These are phyloP conservation scores for Orbilia oligospora DNA, from an alignment of 2,329 filamentous ascomycete genomes.

Conservation along the genomic window DNA sequence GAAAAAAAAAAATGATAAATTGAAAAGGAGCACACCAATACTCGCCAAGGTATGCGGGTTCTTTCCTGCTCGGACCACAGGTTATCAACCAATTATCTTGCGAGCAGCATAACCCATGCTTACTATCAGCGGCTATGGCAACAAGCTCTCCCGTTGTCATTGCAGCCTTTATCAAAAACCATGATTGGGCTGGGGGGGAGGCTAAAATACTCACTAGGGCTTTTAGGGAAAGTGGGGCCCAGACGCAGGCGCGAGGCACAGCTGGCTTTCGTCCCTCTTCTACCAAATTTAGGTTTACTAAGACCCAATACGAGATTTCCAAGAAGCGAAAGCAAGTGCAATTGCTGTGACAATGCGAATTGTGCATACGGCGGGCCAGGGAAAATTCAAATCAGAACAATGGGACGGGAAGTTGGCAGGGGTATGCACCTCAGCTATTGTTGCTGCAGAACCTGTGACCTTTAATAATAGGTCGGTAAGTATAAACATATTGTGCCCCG, in stretches of 20 bases:
- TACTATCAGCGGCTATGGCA: constrained; percentile 11
- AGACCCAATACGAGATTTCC: constrained; percentile 2
- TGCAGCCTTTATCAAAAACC: not conserved
- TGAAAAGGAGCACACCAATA: not conserved
- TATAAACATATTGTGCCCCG: not conserved
- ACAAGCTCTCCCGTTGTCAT: not conserved
- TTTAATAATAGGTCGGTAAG: too few species aligned
- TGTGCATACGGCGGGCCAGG: constrained; percentile 2
- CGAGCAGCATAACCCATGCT: not conserved
- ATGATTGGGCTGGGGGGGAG: constrained; percentile 11
- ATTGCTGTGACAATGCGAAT: constrained; percentile 1
- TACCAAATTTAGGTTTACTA: constrained; percentile 24
- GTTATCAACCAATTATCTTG: constrained; percentile 7
- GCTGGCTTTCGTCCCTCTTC: not conserved
- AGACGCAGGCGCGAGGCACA: constrained; percentile 31
- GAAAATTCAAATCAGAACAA: constrained; percentile 27
- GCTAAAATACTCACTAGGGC: not conserved
- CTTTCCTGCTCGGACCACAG: not conserved
- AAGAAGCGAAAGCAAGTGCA: not conserved
- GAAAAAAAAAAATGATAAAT: not conserved
- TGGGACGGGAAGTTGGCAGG: not conserved
- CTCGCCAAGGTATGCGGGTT: not conserved
- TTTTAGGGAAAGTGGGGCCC: constrained; percentile 12
- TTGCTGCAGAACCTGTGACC: not conserved
- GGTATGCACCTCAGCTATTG: not conserved